These are phyloP conservation scores for Raffaelea albimanens DNA, from an alignment of 2,329 filamentous ascomycete species.

Conservation along the genomic window DNA sequence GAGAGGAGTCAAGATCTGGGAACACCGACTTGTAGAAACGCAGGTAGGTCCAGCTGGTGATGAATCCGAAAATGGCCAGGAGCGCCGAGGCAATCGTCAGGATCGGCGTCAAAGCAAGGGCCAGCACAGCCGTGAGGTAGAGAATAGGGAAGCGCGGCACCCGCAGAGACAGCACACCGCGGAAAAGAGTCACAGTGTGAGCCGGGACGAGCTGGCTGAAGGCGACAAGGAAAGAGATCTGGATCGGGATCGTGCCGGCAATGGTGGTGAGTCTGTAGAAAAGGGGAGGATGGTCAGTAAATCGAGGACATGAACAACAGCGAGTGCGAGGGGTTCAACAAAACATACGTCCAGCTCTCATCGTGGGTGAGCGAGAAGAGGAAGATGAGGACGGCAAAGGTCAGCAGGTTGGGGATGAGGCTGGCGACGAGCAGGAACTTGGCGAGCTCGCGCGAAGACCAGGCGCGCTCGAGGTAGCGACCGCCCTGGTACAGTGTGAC, in stretches of 20 bases:
- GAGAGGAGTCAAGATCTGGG: conserved; percentile 54
- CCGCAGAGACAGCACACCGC: conserved; percentile 77
- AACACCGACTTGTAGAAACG: conserved; percentile 83
- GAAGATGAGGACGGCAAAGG: conserved; percentile 61
- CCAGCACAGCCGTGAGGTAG: conserved; percentile 64
- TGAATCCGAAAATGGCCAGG: conserved; percentile 70
- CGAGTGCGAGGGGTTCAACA: conserved; percentile 9
- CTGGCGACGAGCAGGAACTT: conserved; percentile 77
- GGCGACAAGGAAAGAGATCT: conserved; percentile 88
- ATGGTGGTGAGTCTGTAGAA: conserved; percentile 62
- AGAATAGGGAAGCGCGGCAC: conserved; percentile 65
- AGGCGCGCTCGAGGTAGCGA: conserved; percentile 89
- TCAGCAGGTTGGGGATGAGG: conserved; percentile 70
- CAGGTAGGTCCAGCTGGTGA: conserved; percentile 89
- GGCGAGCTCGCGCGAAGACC: conserved; percentile 84
- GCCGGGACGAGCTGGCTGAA: conserved; percentile 97
- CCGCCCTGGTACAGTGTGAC: conserved; percentile 84
- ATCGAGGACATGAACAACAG: not conserved
- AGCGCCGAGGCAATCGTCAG: conserved; percentile 66
- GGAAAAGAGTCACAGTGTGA: conserved; percentile 91
- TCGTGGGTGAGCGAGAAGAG: conserved; percentile 59
- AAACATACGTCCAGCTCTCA: conserved; percentile 54
- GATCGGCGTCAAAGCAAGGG: conserved; percentile 48
- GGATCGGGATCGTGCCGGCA: conserved; percentile 78
- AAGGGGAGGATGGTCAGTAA: not conserved